Evolutionary conservation across 257 asterid genomes (phyloP), one percentile per base, ranked within the genome.

Genomic region (Ajuga chamaepitys): DNA sequence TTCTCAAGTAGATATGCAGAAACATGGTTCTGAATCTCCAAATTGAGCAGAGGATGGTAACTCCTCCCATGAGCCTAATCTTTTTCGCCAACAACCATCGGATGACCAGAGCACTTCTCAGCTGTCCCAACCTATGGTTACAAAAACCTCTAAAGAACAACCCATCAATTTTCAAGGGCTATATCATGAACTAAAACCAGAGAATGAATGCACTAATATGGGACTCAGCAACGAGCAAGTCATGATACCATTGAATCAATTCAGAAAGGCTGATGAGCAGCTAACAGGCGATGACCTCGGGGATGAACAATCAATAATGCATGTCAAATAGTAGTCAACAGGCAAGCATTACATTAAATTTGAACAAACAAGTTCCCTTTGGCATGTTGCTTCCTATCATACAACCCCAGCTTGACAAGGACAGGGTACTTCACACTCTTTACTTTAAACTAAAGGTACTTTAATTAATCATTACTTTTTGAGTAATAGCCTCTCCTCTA

Each of bases 361-460:
- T 77, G 74, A 85, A 91, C 67, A 89, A 86, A 73, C 97, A 89
- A 79, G 97, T 93, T 66, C 96, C 99, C 13, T 86, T 88, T 78
- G 97, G 90, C 62, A 54, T 86, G 87, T 71, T 93, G 83, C 95
- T 93, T 74, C 96, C 97, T 60, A 82, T 86, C 72, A 88, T 93
- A 72, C 87, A 75, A 68, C 94, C 95, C 63, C 95, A 81, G 71
- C 96, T 89, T 64, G 97, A 93, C 82, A 86, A 81, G 80, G 97
- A 89, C 65, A 86, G 96, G 76, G 87, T 88, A 57, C 92, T 93
- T 66, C 81, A 79, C 32, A 86, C 83, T n/a, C 85, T 89, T 62
- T 89, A 87, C 79, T 26, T 42, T 50, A 84, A 74, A 73, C 85
- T 93, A 32, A 93, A 85, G 94, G 99, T 89, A 62, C 56, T 72